These are phyloP conservation scores for Kodamaea fukazawae DNA, from an alignment of 805 yeast genomes.

Conservation along the genomic window DNA sequence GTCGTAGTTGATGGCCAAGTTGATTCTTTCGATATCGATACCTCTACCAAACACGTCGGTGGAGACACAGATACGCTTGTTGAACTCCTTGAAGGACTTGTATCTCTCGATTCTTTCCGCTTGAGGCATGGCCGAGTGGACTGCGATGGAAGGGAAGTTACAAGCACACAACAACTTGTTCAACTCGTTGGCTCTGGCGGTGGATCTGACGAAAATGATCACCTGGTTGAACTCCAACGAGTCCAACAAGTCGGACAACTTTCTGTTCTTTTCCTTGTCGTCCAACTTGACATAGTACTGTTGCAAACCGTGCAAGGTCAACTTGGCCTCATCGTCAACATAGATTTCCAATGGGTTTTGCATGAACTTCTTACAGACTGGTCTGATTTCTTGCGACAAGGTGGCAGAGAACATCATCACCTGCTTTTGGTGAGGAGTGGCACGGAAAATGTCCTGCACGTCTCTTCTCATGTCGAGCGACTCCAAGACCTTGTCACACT, in stretches of 20 bases:
- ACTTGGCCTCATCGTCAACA: conserved; percentile 96
- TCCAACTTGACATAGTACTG: conserved; percentile 89
- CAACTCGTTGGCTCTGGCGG: conserved; percentile 88
- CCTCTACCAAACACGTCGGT: conserved; percentile 99
- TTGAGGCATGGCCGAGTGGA: conserved; percentile 92
- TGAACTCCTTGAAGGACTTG: conserved; percentile 94
- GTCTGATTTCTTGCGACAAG: conserved; percentile 88
- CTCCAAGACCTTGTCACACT: conserved; percentile 97
- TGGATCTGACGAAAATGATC: conserved; percentile 89
- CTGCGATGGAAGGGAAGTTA: conserved; percentile 95
- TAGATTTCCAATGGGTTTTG: conserved; percentile 96
- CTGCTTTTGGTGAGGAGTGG: conserved; percentile 97
- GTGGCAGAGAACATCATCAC: conserved; percentile 99
- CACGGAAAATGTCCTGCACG: conserved; percentile 96
- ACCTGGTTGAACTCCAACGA: conserved; percentile 97
- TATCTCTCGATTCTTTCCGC: conserved; percentile 97
- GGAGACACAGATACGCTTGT: conserved; percentile 97
- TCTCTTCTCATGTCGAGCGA: conserved; percentile 93
- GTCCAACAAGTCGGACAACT: conserved; percentile 88
- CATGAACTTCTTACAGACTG: conserved; percentile 96
- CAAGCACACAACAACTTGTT: conserved; percentile 85
- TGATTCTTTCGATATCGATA: conserved; percentile 98
- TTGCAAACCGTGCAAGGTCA: conserved; percentile 96
- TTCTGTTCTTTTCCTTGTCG: conserved; percentile 91
- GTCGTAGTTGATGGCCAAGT: conserved; percentile 96